These are phyloP conservation scores for Halophytophthora batemanensis DNA, from an alignment of 352 stramenopile genomes.

Conservation along the genomic window DNA sequence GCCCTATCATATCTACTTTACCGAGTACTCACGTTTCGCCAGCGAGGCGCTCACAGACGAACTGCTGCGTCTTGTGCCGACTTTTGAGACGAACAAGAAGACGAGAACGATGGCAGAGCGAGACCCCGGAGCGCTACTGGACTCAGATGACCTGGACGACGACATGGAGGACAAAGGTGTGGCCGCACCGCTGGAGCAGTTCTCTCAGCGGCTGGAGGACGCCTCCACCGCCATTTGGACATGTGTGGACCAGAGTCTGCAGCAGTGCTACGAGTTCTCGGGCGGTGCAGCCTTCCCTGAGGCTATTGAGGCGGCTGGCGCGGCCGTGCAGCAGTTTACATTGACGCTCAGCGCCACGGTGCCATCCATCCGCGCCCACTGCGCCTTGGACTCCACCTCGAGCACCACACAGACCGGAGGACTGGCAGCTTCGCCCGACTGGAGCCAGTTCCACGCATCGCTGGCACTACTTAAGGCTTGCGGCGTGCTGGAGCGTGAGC, in stretches of 20 bases:
- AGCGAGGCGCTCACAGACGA: conserved; percentile 36
- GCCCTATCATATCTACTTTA: conserved; percentile 55
- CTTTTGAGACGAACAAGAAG: conserved; percentile 17
- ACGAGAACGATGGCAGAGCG: conserved; percentile 1
- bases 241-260: conserved; percentile 49
- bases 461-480: conserved; percentile 61
- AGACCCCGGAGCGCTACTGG: background rate
- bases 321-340: conserved; percentile 47
- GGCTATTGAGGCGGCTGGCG: conserved; percentile 35
- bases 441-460: conserved; percentile 69
- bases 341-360: conserved; percentile 33
- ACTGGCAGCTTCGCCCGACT: conserved; percentile 35
- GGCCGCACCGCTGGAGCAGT: conserved; percentile 41
- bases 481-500: conserved; percentile 44
- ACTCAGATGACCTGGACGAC: conserved; percentile 22
- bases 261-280: conserved; percentile 57
- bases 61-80: conserved; percentile 39
- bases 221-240: conserved; percentile 32
- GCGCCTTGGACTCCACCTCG: conserved; percentile 23
- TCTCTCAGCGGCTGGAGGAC: conserved; percentile 60
- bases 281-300: conserved; percentile 59
- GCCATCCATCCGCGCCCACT: conserved; percentile 44
- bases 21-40: conserved; percentile 43
- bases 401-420: background rate
- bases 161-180: conserved; percentile 13